Conservation (phyloP, 805 yeast species). For the Debaryomyces hansenii region DNA sequence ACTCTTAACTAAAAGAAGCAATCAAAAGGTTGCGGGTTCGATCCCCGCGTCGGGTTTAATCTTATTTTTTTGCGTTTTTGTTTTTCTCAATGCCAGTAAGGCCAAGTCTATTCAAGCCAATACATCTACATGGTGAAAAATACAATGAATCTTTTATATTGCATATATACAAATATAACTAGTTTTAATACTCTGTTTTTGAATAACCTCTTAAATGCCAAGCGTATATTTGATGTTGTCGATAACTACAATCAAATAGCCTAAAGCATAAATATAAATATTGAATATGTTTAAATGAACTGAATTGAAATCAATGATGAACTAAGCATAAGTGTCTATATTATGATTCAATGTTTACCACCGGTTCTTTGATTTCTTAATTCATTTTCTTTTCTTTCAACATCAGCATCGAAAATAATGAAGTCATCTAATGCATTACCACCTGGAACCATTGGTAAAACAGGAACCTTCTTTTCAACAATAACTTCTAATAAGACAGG, state of each 20-base stretch:
- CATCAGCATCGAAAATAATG: slow-evolving; percentile 79
- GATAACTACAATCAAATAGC: too few species aligned
- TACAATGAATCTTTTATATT: background rate
- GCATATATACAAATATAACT: too few species aligned
- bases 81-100: background rate
- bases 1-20: slow-evolving; percentile 10
- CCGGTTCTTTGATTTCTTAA: slow-evolving; percentile 72
- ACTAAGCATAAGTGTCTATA: background rate
- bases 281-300: too few species aligned
- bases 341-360: slow-evolving; percentile 55
- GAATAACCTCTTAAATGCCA: too few species aligned
- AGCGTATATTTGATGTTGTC: too few species aligned
- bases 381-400: slow-evolving; percentile 67
- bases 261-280: too few species aligned
- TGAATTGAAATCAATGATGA: too few species aligned
- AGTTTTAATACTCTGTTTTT: too few species aligned
- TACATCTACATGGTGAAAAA: background rate
- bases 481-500: slow-evolving; percentile 90
- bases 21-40: slow-evolving; percentile 19
- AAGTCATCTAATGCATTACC: slow-evolving; percentile 95
- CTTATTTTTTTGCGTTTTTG: background rate
- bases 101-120: background rate
- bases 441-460: slow-evolving; percentile 96
- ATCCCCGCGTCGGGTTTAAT: slow-evolving; percentile 14
- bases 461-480: slow-evolving; percentile 93